Evolutionary conservation across 805 yeast species (phyloP), one percentile per base, ranked within the genome.

Genomic region (Candida tallmaniae): DNA sequence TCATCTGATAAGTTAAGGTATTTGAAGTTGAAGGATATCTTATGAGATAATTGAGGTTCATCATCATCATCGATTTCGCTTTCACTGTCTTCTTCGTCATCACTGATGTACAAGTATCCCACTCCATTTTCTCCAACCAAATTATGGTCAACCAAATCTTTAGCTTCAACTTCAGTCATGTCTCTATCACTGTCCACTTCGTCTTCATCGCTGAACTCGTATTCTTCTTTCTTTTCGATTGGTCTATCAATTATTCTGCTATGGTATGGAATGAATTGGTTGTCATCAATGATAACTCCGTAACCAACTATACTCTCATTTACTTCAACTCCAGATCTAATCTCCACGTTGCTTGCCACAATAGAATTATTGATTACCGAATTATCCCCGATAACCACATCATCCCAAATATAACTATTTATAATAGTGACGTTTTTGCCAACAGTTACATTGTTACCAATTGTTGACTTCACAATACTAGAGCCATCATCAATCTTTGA

Each of bases 401-500:
- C 76, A 48, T 87, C 94, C 95, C 96, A 90, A 29, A 93, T 74
- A 52, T 84, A 89, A 13, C 95, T 79, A 50, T 85, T 80, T 30
- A 65, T 72, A 29, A 93, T 77, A 2, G 45, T 57, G 16, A 83
- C 93, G 47, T 84, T 80, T 33, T 77, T 72, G 20, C 97, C 97
- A 47, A 93, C 86, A 36, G 64, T 73, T 60, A 96, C 89, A 41
- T 82, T 73, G 45, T 90, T 77, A 5, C 98, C 98, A 53, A 93
- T 78, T 3, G 84, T 83, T 16, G 94, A 79, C 34, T 79, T 76
- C 37, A 70, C 69, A 25, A 93, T 70, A 4, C 50, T 44, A 0
- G 95, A 65, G 12, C 81, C 79, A 45, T 83, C 88, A 27, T 95
- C 95, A 46, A 93, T 80, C 26, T 64, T 66, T 0, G 96, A 72